phyloP scores from a whole-genome alignment of 805 yeast species.

The Kodamaea neixiangensis region DNA sequence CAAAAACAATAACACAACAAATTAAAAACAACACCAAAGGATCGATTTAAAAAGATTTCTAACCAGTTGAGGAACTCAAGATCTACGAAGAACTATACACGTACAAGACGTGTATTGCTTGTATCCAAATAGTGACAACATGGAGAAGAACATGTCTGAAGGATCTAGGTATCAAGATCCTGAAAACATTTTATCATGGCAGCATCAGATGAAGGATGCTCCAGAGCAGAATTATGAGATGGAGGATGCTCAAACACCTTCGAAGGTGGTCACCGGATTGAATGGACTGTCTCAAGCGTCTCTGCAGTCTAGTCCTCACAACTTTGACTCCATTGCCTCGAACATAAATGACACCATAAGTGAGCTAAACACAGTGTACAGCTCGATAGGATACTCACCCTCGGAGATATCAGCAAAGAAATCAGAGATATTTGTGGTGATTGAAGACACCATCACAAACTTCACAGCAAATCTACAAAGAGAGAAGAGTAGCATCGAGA shows the following conservation, averaged over 20 bases:
- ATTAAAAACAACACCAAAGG: slow-evolving; percentile 4
- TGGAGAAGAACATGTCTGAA: not conserved
- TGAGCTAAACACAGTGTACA: slow-evolving; percentile 49
- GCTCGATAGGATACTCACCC: slow-evolving; percentile 56
- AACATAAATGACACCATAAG: slow-evolving; percentile 38
- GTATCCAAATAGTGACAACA: not conserved
- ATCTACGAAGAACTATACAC: not conserved
- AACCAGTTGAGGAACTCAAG: not conserved
- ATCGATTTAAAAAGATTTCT: not conserved
- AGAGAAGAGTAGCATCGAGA: slow-evolving; percentile 39
- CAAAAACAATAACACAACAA: slow-evolving; percentile 8
- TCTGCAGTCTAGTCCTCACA: slow-evolving; percentile 4
- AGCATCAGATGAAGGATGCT: slow-evolving; percentile 7
- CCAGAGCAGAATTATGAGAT: not conserved
- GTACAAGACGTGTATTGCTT: not conserved
- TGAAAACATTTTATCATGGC: slow-evolving; percentile 6
- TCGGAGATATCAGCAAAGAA: slow-evolving; percentile 51
- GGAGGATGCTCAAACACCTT: not conserved
- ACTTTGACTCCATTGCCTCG: slow-evolving; percentile 32
- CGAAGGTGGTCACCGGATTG: not conserved
- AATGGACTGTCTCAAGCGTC: slow-evolving; percentile 6
- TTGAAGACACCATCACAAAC: slow-evolving; percentile 50
- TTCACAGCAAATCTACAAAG: slow-evolving; percentile 34
- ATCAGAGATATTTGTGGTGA: slow-evolving; percentile 47
- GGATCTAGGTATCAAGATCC: slow-evolving; percentile 1